Evolutionary conservation across 2,329 filamentous ascomycete genomes (phyloP).

Genomic region (Knoxdaviesia capensis): DNA sequence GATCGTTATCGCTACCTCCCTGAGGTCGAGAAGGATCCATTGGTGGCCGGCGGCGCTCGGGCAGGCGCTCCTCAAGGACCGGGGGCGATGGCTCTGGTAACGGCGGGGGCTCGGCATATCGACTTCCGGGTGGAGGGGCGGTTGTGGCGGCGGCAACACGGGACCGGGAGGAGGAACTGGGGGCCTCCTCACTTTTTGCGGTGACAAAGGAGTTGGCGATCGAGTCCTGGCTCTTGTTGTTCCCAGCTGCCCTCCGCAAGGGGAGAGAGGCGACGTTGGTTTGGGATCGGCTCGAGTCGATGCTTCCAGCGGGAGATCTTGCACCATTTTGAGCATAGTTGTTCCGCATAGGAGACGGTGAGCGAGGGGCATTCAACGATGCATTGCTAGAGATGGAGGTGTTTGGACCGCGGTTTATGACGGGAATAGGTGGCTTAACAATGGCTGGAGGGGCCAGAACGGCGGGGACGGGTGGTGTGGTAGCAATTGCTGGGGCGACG

Average conservation of each 20-base stretch:
- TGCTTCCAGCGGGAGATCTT: conserved; percentile 27
- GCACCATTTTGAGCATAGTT: too few species aligned
- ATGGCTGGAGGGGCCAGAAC: too few species aligned
- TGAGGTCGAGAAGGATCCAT: conserved; percentile 39
- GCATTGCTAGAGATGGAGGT: too few species aligned
- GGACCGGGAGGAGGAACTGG: conserved; percentile 29
- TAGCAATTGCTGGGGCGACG: too few species aligned
- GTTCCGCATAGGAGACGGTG: too few species aligned
- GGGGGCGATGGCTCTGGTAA: conserved; percentile 6
- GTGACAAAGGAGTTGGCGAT: conserved; percentile 25
- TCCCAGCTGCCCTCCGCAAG: too few species aligned
- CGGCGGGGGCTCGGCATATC: conserved; percentile 15
- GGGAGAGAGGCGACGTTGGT: conserved; percentile 14
- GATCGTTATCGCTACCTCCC: conserved; percentile 23
- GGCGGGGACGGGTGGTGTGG: too few species aligned
- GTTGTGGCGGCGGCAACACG: conserved; percentile 22
- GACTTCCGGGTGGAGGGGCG: conserved; percentile 17
- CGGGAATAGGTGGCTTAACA: too few species aligned
- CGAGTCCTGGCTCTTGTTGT: conserved; percentile 38
- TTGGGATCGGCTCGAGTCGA: conserved; percentile 25
- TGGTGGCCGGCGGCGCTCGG: conserved; percentile 44
- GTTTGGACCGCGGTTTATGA: too few species aligned
- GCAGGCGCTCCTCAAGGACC: conserved; percentile 24
- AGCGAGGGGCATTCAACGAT: too few species aligned
- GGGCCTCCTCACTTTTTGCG: conserved; percentile 28